Conservation (phyloP, 108 stramenopile genomes). For the Skeletonema grethae region DNA sequence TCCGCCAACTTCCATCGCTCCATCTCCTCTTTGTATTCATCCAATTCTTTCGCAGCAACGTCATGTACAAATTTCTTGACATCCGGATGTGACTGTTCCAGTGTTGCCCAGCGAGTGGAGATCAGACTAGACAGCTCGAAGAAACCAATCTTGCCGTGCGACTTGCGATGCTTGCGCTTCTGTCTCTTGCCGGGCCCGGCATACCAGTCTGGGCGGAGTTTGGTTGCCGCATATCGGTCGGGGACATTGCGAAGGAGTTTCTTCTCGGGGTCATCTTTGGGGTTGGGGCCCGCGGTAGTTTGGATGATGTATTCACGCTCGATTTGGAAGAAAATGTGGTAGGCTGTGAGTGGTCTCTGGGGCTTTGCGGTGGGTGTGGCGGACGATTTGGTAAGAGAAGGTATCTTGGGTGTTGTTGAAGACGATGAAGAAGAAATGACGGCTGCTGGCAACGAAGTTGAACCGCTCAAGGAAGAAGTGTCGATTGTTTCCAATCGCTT, state of each 20-base stretch:
- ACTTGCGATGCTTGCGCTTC: constrained; percentile 69
- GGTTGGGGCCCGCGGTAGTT: constrained; percentile 15
- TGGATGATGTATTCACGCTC: constrained; percentile 15
- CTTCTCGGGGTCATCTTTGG: constrained; percentile 15
- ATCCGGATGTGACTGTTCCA: constrained; percentile 38
- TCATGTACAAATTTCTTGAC: constrained; percentile 36
- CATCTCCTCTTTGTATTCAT: constrained; percentile 45
- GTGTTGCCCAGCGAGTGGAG: constrained; percentile 60
- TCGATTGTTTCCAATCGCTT: constrained; percentile 4
- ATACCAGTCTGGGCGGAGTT: constrained; percentile 46
- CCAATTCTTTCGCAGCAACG: constrained; percentile 30
- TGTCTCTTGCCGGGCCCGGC: constrained; percentile 37
- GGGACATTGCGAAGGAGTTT: constrained; percentile 33
- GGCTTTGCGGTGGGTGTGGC: constrained; percentile 7
- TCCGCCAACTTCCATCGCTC: constrained; percentile 32
- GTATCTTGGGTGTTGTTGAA: neutral
- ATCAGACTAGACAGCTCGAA: constrained; percentile 71
- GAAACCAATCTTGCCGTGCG: constrained; percentile 86
- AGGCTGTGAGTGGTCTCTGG: constrained; percentile 13
- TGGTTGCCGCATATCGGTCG: constrained; percentile 29
- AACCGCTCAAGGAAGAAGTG: neutral
- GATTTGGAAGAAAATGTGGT: constrained; percentile 24
- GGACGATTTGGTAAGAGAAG: neutral
- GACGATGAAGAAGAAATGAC: neutral
- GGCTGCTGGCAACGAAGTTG: neutral